Evolutionary conservation across 208 protist genomes (phyloP), one percentile per base, ranked within the genome.

Genomic region (Wallacemonas collosoma): DNA sequence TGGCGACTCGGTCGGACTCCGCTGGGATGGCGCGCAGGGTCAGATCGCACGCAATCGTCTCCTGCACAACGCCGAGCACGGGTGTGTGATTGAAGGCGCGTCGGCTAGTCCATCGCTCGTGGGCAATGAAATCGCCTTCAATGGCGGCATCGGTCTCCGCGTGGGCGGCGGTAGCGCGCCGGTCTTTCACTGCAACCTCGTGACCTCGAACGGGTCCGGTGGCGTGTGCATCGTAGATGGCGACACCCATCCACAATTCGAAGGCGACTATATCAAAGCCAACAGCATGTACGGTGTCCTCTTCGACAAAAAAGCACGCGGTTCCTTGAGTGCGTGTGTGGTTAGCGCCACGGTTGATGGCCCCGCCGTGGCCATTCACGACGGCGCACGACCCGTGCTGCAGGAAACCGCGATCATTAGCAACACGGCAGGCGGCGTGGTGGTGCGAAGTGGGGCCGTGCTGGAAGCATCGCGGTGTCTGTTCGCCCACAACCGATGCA

Each of bases 231-330:
- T 79, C 8, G 14, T 56, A 8, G 70, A 57, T 11, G 41, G 36
- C 14, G 64, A 48, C 55, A 83, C 78, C 11, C 14, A 8, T 9
- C 78, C 78, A 2, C 7, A 56, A 3, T 17, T 78, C 1, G 72
- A 78, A 36, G 72, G 72, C 5, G 68, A 76, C 71, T 70, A 71
- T 58, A 55, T 83, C 56, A 83, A 83, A 65, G 61, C 14, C 41
- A 83, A 83, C 65, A 41, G 53, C 5, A 47, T 12, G 41, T 45
- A 62, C 45, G 78, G 78, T 53, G 50, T 79, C 3, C 47, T 50
- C 3, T 75, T 79, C 53, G 62, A 56, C 53, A 64, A 44, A 14
- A 58, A 65, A 38, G 62, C 78, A 9, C 26, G 35, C 8, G 78
- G 78, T 9, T 3, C 7, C 2, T 8, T 83, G 8, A 54, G 69